Evolutionary conservation across 2,329 filamentous ascomycete genomes (phyloP).

Genomic region (Escovopsis sp.): DNA sequence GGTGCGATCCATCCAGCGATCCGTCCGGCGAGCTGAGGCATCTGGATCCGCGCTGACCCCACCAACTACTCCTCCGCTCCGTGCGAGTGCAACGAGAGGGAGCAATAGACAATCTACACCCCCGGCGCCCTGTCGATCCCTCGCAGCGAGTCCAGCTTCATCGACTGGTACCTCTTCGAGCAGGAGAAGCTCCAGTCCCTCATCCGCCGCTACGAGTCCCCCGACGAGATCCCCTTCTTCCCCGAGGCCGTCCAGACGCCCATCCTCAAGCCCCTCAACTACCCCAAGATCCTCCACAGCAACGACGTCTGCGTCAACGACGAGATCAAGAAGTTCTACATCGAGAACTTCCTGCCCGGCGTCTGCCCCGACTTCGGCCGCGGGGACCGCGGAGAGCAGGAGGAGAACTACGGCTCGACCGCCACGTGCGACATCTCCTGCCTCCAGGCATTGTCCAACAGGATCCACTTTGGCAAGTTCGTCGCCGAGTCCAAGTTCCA

Average conservation of each 20-base stretch:
- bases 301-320: slow-evolving; percentile 87
- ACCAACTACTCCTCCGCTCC: not conserved
- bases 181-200: slow-evolving; percentile 85
- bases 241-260: slow-evolving; percentile 63
- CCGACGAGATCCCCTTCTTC: slow-evolving; percentile 97
- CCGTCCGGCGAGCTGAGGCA: slow-evolving; percentile 1
- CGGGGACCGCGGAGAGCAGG: slow-evolving; percentile 65
- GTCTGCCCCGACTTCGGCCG: slow-evolving; percentile 68
- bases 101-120: slow-evolving; percentile 72
- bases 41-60: slow-evolving; percentile 2
- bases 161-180: slow-evolving; percentile 86
- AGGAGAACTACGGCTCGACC: slow-evolving; percentile 90
- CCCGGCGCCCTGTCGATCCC: slow-evolving; percentile 71
- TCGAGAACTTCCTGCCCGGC: slow-evolving; percentile 65
- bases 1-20: slow-evolving; percentile 11
- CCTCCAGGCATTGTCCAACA: slow-evolving; percentile 74
- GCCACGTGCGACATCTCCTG: slow-evolving; percentile 84
- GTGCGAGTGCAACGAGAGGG: too few species aligned
- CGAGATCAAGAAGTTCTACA: slow-evolving; percentile 75
- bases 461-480: slow-evolving; percentile 97
- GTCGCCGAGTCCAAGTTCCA: slow-evolving; percentile 93
- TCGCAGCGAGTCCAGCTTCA: slow-evolving; percentile 57
- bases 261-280: slow-evolving; percentile 75
- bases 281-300: slow-evolving; percentile 73
- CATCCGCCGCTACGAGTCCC: slow-evolving; percentile 87